Evolutionary conservation across 2,329 filamentous ascomycete genomes (phyloP).

Genomic region (Ophiostoma sp.): DNA sequence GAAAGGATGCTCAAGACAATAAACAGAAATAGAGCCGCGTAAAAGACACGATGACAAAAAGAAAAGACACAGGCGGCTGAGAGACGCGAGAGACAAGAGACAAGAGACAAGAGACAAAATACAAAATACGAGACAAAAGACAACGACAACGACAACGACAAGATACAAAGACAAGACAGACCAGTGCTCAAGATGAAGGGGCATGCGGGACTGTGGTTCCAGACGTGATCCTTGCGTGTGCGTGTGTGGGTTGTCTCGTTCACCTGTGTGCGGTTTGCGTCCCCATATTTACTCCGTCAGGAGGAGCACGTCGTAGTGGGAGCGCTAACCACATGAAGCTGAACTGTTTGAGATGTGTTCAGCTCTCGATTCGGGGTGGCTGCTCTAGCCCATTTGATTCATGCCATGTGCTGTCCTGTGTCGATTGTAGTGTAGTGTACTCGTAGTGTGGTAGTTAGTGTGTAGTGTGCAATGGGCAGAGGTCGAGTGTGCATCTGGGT

Average conservation of each 20-base stretch:
- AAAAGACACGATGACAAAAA: no score
- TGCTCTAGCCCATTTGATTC: background rate
- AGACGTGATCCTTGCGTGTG: constrained; percentile 1
- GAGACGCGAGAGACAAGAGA: background rate
- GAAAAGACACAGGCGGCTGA: no score
- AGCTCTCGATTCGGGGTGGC: constrained; percentile 10
- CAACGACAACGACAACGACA: no score
- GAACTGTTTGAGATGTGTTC: constrained; percentile 7
- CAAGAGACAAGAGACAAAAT: background rate
- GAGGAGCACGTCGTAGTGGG: background rate
- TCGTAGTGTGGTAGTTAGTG: background rate
- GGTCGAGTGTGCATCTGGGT: no score
- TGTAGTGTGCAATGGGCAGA: background rate
- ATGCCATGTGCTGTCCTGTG: background rate
- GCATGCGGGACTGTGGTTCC: constrained; percentile 7
- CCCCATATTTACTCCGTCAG: background rate
- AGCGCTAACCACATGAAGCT: background rate
- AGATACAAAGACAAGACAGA: background rate
- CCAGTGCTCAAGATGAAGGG: background rate
- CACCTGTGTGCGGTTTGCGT: no score
- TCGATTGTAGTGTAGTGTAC: background rate
- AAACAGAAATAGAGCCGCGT: background rate
- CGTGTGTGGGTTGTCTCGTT: background rate
- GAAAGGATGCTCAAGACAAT: background rate
- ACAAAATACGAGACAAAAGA: background rate